A percentile compares a stretch with the other conserved stretches of the same genome.
Evolutionary conservation across 208 protist genomes (phyloP).

Genomic region (Naegleria lovaniensis): DNA sequence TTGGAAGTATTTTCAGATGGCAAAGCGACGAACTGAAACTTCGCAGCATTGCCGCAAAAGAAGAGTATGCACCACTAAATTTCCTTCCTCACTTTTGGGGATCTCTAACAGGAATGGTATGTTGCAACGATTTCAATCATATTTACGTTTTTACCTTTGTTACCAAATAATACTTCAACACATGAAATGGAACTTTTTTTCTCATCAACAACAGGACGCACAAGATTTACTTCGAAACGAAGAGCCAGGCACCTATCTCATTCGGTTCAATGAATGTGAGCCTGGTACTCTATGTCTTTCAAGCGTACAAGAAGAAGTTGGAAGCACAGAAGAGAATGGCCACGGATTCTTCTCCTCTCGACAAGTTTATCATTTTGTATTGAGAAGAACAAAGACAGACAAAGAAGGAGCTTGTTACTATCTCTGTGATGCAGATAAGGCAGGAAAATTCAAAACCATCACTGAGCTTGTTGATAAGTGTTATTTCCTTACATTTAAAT

Average conservation of each 20-base stretch:
- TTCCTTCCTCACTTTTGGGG: not conserved
- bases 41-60: not conserved
- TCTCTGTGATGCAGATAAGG: not conserved
- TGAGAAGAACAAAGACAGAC: not conserved
- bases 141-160: too few species aligned
- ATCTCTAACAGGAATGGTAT: not conserved
- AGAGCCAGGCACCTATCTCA: not conserved
- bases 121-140: too few species aligned
- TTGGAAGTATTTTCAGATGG: not conserved
- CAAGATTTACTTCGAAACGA: not conserved
- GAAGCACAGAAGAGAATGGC: not conserved
- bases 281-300: not conserved
- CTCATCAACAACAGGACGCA: not conserved
- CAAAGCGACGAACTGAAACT: not conserved
- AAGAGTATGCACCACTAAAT: not conserved
- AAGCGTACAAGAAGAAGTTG: not conserved
- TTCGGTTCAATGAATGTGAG: not conserved
- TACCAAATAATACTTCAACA: too few species aligned
- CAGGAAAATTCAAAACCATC: not conserved
- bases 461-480: not conserved
- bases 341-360: not conserved
- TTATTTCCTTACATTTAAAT: not conserved
- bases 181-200: too few species aligned
- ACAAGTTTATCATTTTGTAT: constrained; percentile 3
- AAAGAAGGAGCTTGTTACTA: not conserved